Conservation (phyloP, 352 stramenopile genomes). For the Aphanomyces astaci region DNA sequence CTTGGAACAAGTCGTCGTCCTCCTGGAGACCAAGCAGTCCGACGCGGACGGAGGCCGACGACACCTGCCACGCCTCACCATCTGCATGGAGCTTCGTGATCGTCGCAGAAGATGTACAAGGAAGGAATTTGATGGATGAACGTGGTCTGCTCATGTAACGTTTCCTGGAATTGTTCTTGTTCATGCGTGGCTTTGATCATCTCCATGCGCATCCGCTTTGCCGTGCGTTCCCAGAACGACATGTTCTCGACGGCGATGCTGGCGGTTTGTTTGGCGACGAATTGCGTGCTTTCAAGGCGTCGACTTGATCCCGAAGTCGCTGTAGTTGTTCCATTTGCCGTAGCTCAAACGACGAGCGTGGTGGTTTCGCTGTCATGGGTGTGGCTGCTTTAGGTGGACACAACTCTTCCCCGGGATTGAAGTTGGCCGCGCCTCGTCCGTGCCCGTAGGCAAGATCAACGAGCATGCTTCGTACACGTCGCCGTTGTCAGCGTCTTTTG, state of each 20-base stretch:
- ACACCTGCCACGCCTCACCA: neutral
- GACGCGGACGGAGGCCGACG: neutral
- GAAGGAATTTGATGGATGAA: slow-evolving; percentile 12
- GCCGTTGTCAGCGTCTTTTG: neutral
- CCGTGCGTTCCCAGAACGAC: neutral
- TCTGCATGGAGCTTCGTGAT: neutral
- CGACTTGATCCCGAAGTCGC: neutral
- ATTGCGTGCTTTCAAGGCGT: neutral
- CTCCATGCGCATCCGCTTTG: neutral
- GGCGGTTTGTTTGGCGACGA: neutral
- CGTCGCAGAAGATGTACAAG: neutral
- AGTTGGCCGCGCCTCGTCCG: neutral
- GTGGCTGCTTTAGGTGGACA: neutral
- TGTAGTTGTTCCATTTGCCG: neutral
- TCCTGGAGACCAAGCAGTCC: neutral
- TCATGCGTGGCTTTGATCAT: neutral
- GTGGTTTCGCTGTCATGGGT: neutral
- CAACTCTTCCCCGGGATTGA: neutral
- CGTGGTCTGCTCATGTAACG: neutral
- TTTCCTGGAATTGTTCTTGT: slow-evolving; percentile 6
- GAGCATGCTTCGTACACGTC: neutral
- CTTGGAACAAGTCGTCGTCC: neutral
- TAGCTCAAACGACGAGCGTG: neutral
- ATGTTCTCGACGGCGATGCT: neutral
- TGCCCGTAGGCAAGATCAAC: neutral